Evolutionary conservation across 1,139 yeast species (phyloP), one percentile per base, ranked within the genome.

Genomic region (Blastobotrys petasosporus): DNA sequence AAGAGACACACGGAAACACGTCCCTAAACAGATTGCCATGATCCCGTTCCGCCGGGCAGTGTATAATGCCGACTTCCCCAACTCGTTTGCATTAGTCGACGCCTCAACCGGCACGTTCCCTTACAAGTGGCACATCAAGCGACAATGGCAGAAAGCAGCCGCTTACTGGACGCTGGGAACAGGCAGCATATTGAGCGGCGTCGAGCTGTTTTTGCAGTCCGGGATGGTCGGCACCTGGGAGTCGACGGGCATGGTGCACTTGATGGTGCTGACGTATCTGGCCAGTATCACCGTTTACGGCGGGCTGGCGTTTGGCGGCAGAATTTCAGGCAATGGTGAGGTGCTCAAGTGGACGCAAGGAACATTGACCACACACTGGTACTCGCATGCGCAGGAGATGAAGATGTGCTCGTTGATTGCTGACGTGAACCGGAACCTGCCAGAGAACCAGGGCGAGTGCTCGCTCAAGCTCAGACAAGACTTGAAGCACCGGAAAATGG

Each of bases 331-430:
- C 33, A 80, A 81, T 36, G 90, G 88, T 2, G 65, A 66, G 3
- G 63, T 69, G 49, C 68, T 81, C 41, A 72, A 76, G 15, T 81
- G 85, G 85, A 75, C 75, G 47, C 75, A 75, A 54, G 87, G 87
- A 3, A 79, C 85, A 0, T 74, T 81, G 51, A 80, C 82, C 49
- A 70, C 76, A 28, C 76, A 79, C 54, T 80, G 88, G 80, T 80
- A 71, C 61, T 68, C 71, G 46, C 85, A 80, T 62, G 75, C 83
- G 9, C 85, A 81, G 56, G 86, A 83, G 59, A 71, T 84, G 74
- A 66, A 76, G 50, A 79, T 85, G 79, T 74, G 82, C 42, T 70
- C 85, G 1, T 73, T 76, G 56, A 73, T 83, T 35, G 74, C 85
- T 20, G 85, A 81, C 50, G 77, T 85, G 37, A 88, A 85, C 63